Evolutionary conservation across 306 rosid genomes (phyloP).

Genomic region (Argentina anserina): DNA sequence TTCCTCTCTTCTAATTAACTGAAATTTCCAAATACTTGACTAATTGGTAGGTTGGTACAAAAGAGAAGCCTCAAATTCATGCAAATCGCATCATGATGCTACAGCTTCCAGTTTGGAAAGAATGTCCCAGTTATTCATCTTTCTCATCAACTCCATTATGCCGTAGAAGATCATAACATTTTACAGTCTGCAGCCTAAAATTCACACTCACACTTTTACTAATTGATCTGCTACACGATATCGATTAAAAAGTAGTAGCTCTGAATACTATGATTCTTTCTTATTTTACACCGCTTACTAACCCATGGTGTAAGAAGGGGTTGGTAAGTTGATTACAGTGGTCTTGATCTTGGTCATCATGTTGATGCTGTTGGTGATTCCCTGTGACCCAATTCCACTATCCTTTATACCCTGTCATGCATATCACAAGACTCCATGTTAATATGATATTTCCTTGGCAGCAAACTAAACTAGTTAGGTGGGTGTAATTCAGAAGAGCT

Average conservation of each 20-base stretch:
- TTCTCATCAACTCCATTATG: conserved; percentile 4
- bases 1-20: background rate
- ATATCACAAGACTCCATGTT: background rate
- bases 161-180: background rate
- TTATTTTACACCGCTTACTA: conserved; percentile 23
- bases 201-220: conserved; percentile 10
- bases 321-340: conserved; percentile 81
- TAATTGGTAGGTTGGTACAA: background rate
- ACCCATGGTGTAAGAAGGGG: conserved; percentile 94
- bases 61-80: conserved; percentile 3
- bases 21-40: background rate
- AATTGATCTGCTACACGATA: background rate
- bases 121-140: background rate
- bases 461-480: background rate
- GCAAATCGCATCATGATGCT: background rate
- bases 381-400: conserved; percentile 99
- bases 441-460: background rate
- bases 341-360: conserved; percentile 97
- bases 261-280: background rate
- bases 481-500: background rate
- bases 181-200: conserved; percentile 19
- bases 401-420: conserved; percentile 79
- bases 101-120: background rate
- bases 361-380: conserved; percentile 93
- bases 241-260: background rate